phyloP scores from a whole-genome alignment of 2,329 filamentous ascomycete genomes.

The Trichoderma afroharzianum region DNA sequence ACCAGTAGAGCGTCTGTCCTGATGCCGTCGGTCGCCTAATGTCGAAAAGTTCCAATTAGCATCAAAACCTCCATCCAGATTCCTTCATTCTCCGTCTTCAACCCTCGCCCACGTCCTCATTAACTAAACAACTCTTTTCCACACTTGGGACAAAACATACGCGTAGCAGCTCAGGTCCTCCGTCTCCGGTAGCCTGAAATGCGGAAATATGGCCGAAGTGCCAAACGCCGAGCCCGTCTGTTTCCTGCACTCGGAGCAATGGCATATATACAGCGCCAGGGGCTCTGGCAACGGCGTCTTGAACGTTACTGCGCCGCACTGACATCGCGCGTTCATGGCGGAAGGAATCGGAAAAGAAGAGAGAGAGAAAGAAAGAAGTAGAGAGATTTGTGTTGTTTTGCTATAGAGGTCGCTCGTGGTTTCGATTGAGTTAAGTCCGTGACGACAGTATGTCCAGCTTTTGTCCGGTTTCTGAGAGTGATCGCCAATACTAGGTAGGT shows the following conservation, averaged over 20 bases:
- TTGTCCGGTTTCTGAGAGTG: not conserved
- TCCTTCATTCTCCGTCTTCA: not conserved
- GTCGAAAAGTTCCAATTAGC: not conserved
- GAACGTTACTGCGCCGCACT: conserved; percentile 63
- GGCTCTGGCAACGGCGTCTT: conserved; percentile 58
- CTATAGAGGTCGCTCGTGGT: too few species aligned
- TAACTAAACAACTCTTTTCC: not conserved
- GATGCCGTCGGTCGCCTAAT: conserved; percentile 53
- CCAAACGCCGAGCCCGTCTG: conserved; percentile 66
- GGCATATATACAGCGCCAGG: conserved; percentile 66
- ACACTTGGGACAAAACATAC: conserved; percentile 35
- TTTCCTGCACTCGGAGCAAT: conserved; percentile 63
- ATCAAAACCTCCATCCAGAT: not conserved
- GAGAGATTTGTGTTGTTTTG: not conserved
- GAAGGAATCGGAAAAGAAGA: not conserved
- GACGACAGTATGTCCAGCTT: not conserved
- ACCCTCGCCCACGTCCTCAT: not conserved
- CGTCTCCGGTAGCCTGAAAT: conserved; percentile 53
- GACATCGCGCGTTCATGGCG: conserved; percentile 57
- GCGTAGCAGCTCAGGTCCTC: conserved; percentile 52
- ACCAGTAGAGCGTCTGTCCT: conserved; percentile 58
- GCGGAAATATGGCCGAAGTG: conserved; percentile 65
- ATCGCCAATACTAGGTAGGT: not conserved
- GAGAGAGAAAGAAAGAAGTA: not conserved
- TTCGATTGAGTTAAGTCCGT: not conserved